Evolutionary conservation across 805 yeast genomes (phyloP).

Genomic region (Isabelozyma pseudorhagii): DNA sequence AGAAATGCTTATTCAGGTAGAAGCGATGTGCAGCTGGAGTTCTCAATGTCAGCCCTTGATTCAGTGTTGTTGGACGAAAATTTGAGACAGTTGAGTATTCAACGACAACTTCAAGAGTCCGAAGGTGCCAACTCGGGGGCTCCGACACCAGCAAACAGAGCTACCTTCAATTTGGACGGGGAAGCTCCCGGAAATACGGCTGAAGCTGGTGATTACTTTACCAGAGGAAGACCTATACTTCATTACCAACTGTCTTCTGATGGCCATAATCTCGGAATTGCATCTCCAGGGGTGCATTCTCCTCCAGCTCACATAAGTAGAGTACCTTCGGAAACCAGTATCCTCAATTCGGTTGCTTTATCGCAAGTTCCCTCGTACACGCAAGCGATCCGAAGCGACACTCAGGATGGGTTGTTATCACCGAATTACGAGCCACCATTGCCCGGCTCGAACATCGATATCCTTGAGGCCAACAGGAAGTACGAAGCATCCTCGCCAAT

Average conservation of each 20-base stretch:
- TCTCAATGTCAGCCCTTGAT: conserved; percentile 39
- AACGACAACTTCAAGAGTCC: conserved; percentile 41
- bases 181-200: conserved; percentile 9
- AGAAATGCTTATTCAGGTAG: conserved; percentile 7
- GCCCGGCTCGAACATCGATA: conserved; percentile 37
- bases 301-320: conserved; percentile 63
- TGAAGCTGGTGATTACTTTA: conserved; percentile 32
- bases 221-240: conserved; percentile 10
- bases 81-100: conserved; percentile 48
- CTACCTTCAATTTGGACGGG: conserved; percentile 34
- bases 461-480: conserved; percentile 25
- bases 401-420: conserved; percentile 49
- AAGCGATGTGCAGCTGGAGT: conserved; percentile 15
- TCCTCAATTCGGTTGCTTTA: conserved; percentile 23
- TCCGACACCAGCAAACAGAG: conserved; percentile 22
- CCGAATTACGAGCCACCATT: conserved; percentile 66
- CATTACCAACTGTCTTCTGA: conserved; percentile 1
- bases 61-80: conserved; percentile 47
- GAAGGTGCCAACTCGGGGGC: conserved; percentile 12
- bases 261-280: neutral
- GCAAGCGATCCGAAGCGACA: conserved; percentile 64
- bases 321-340: conserved; percentile 43
- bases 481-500: conserved; percentile 11
- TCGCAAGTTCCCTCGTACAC: conserved; percentile 82
- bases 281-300: conserved; percentile 22